phyloP scores from a whole-genome alignment of 1,139 yeast species.

The Yamadazyma spencermartinsiae region DNA sequence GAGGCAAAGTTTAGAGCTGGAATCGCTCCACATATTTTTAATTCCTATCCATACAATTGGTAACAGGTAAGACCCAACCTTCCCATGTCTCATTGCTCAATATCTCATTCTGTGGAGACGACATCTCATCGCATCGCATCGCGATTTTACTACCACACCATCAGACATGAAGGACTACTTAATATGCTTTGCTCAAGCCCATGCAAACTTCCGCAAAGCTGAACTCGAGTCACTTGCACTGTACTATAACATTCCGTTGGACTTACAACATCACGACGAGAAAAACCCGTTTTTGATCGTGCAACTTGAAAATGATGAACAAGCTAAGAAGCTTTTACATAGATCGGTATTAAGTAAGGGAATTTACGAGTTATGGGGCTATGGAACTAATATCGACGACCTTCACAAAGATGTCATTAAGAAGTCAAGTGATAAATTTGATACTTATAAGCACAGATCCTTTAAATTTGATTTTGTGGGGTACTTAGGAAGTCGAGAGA shows the following conservation, averaged over 20 bases:
- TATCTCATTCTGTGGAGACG: background rate
- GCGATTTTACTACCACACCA: slow-evolving; percentile 7
- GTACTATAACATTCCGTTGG: slow-evolving; percentile 54
- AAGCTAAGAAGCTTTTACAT: slow-evolving; percentile 62
- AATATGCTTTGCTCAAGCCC: slow-evolving; percentile 80
- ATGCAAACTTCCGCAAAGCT: slow-evolving; percentile 73
- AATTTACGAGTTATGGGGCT: slow-evolving; percentile 85
- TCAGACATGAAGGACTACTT: slow-evolving; percentile 60
- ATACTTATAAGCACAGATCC: slow-evolving; percentile 40
- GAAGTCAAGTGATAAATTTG: slow-evolving; percentile 28
- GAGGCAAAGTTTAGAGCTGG: too few species aligned
- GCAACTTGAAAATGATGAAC: slow-evolving; percentile 60
- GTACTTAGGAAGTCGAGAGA: slow-evolving; percentile 66
- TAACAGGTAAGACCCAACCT: background rate
- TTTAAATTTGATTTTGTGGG: slow-evolving; percentile 84
- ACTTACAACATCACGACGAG: slow-evolving; percentile 59
- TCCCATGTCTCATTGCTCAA: background rate
- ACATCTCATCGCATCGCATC: slow-evolving; percentile 2
- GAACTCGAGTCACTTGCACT: slow-evolving; percentile 86
- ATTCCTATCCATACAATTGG: too few species aligned
- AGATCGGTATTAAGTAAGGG: slow-evolving; percentile 74
- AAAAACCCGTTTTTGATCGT: slow-evolving; percentile 72
- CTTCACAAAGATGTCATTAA: slow-evolving; percentile 56
- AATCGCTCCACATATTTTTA: too few species aligned
- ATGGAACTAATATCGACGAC: slow-evolving; percentile 54